Evolutionary conservation across 345 rosid genomes (phyloP).

Genomic region (Lumnitzera littorea): DNA sequence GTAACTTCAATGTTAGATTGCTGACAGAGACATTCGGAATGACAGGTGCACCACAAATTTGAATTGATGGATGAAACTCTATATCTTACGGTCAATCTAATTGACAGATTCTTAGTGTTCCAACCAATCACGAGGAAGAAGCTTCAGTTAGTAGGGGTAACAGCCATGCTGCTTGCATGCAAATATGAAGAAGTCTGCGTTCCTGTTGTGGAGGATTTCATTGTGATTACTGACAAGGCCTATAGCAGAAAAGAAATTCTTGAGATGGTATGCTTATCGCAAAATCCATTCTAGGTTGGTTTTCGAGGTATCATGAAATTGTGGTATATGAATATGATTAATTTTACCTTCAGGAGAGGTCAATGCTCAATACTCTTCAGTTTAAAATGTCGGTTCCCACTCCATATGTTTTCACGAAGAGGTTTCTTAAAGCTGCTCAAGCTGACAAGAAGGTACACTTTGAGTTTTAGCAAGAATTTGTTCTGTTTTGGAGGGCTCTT

Average conservation of each 20-base stretch:
- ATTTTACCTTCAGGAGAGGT: conserved; percentile 57
- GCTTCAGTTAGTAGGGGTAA: conserved; percentile 94
- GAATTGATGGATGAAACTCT: conserved; percentile 95
- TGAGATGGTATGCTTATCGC: conserved; percentile 52
- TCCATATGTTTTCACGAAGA: conserved; percentile 70
- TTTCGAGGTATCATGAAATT: too few species aligned
- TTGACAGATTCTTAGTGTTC: conserved; percentile 74
- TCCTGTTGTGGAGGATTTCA: conserved; percentile 92
- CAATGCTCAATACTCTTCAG: conserved; percentile 63
- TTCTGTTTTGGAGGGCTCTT: background rate
- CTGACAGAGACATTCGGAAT: background rate
- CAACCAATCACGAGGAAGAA: conserved; percentile 68
- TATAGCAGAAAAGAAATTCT: conserved; percentile 79
- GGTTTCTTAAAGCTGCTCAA: conserved; percentile 29
- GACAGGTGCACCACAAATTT: conserved; percentile 95
- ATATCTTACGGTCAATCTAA: conserved; percentile 83
- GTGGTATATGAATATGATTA: too few species aligned
- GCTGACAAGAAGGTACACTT: conserved; percentile 26
- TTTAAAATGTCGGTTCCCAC: conserved; percentile 82
- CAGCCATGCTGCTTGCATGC: conserved; percentile 97
- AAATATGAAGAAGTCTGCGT: conserved; percentile 96
- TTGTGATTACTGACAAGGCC: conserved; percentile 84
- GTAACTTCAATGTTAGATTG: background rate
- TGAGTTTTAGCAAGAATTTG: background rate
- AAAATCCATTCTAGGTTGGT: too few species aligned